A percentile compares a stretch with the other conserved stretches of the same genome.
phyloP scores from a whole-genome alignment of 768 basidiomycete species.

The Suillus alpinus region DNA sequence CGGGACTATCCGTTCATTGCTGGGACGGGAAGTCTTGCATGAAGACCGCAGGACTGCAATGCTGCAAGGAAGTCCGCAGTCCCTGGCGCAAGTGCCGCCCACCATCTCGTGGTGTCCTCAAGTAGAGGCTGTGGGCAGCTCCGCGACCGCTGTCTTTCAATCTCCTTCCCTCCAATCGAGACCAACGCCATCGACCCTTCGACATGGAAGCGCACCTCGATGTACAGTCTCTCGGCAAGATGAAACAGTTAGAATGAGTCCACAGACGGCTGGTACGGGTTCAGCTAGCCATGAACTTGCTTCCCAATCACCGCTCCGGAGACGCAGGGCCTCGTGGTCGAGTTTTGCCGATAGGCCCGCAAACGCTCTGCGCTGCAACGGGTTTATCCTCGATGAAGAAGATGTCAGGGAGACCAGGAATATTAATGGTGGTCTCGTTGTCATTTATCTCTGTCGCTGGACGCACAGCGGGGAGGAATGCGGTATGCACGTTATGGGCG shows the following conservation, averaged over 20 bases:
- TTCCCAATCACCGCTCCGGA: background rate
- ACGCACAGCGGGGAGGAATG: constrained; percentile 21
- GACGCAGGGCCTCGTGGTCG: background rate
- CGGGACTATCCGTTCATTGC: background rate
- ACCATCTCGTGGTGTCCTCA: background rate
- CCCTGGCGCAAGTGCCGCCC: background rate
- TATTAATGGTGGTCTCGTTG: constrained; percentile 12
- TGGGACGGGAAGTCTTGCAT: background rate
- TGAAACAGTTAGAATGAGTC: background rate
- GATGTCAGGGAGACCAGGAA: background rate
- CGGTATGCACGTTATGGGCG: constrained; percentile 24
- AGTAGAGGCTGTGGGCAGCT: background rate
- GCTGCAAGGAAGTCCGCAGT: background rate
- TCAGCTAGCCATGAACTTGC: background rate
- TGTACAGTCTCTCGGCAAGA: background rate
- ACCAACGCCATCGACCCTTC: background rate
- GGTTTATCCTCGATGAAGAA: background rate
- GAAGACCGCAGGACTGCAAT: background rate
- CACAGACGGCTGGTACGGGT: background rate
- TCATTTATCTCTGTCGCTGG: constrained; percentile 26
- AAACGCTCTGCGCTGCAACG: background rate
- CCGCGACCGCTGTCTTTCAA: background rate
- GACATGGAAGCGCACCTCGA: background rate
- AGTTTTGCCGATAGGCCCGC: background rate
- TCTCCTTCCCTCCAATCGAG: background rate